Conservation (phyloP, 306 rosid genomes). For the Casuarina cunninghamiana region DNA sequence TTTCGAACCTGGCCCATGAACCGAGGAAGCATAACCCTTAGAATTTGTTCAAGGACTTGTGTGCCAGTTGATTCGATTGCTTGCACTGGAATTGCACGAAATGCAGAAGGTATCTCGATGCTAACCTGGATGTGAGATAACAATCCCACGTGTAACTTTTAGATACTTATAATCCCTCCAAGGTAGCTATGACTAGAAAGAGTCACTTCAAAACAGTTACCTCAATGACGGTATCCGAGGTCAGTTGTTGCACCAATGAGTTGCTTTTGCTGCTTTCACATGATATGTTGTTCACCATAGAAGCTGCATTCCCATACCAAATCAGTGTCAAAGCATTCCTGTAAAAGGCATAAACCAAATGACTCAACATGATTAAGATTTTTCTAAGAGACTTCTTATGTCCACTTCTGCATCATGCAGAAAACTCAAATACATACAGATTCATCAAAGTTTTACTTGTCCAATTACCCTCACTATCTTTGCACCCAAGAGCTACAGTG, state of each 20-base stretch:
- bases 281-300: conserved; percentile 85
- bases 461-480: background rate
- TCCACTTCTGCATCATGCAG: background rate
- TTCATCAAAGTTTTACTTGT: background rate
- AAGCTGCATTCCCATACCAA: conserved; percentile 92
- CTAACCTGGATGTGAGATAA: conserved; percentile 61
- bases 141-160: conserved; percentile 4
- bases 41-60: conserved; percentile 90
- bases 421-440: background rate
- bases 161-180: background rate
- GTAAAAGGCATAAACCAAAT: conserved; percentile 60
- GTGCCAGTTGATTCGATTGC: conserved; percentile 91
- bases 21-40: conserved; percentile 88
- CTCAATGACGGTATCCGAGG: conserved; percentile 89
- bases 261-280: conserved; percentile 50
- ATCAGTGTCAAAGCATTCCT: conserved; percentile 74
- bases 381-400: conserved; percentile 13
- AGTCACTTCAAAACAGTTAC: conserved; percentile 31
- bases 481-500: background rate
- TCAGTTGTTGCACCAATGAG: conserved; percentile 56
- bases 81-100: conserved; percentile 72
- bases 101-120: conserved; percentile 82
- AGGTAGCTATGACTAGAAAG: background rate
- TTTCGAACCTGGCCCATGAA: conserved; percentile 77
- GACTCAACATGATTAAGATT: conserved; percentile 46